phyloP scores from a whole-genome alignment of 306 rosid genomes.

The Rosa chinensis region DNA sequence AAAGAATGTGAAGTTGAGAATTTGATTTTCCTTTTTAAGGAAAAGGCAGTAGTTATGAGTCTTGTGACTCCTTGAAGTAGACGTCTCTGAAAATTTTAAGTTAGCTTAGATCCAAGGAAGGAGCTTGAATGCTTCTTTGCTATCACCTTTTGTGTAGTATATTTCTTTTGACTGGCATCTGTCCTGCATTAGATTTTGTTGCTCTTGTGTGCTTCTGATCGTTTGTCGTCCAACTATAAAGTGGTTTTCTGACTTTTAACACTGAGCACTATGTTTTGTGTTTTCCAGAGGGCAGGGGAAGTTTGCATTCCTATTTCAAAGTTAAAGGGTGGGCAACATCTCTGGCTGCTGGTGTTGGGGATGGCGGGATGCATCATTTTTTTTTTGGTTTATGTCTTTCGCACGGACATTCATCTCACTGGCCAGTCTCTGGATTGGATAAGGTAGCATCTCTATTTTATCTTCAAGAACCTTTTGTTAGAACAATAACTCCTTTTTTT shows the following conservation, averaged over 20 bases:
- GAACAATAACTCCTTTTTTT: not conserved
- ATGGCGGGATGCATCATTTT: slow-evolving; percentile 76
- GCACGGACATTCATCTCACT: slow-evolving; percentile 79
- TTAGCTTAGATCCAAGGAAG: not conserved
- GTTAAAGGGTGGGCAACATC: slow-evolving; percentile 89
- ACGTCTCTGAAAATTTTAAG: not conserved
- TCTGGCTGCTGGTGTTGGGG: slow-evolving; percentile 86
- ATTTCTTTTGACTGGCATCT: slow-evolving; percentile 7
- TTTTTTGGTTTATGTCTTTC: slow-evolving; percentile 69
- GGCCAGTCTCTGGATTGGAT: slow-evolving; percentile 62
- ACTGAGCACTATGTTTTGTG: slow-evolving; percentile 30
- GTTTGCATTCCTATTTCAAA: slow-evolving; percentile 82
- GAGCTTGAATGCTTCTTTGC: slow-evolving; percentile 8
- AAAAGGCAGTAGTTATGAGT: not conserved
- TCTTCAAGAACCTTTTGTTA: slow-evolving; percentile 17
- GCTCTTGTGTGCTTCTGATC: not conserved
- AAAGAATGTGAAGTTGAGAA: not conserved
- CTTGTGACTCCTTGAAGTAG: not conserved
- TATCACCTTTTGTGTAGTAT: not conserved
- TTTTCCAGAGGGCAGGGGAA: slow-evolving; percentile 88
- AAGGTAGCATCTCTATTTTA: slow-evolving; percentile 49
- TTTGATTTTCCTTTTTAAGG: not conserved
- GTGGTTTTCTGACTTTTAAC: slow-evolving; percentile 21
- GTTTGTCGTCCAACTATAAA: not conserved
- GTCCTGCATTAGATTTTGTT: not conserved